Evolutionary conservation across 768 basidiomycete genomes (phyloP), one percentile per base, ranked within the genome.

Genomic region (Exidia glandulosa): DNA sequence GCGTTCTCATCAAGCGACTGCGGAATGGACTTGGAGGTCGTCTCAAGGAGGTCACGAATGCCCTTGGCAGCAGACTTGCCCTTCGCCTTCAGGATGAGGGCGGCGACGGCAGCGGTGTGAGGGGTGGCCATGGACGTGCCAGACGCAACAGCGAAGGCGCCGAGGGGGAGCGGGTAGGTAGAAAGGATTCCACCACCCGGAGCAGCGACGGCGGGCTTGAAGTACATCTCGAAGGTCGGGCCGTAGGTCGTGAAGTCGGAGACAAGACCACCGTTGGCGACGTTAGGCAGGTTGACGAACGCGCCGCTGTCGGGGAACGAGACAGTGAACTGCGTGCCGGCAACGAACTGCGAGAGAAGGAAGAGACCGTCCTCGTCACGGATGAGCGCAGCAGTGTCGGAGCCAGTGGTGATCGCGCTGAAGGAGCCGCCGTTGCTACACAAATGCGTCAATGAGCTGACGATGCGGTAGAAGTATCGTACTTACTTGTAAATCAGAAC

Each of bases 221-320:
- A 50, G 47, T 57, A 61, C n/a, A 67, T 27, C 68, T 47, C 63
- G 56, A 73, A 70, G 10, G 75, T 71, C 3, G 73, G 74, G 5
- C 73, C 73, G 45, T 66, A 69, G 16, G 66, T 59, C 30, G 67
- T 67, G 59, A 66, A 69, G 54, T 63, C 58, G 3, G 67, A 69
- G 2, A 68, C 65, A 13, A 67, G 63, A 19, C 70, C 70, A 19
- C 67, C 71, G 50, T 54, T 54, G 23, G 33, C 63, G 25, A 60
- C 61, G 62, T 74, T 73, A 25, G 66, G 61, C 16, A 67, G 25
- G 32, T 66, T 63, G 30, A 63, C 64, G 12, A 30, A 27, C 12
- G 47, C 59, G 32, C 59, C 59, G 29, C 12, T 9, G 16, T 60
- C 31, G 2, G 59, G 59, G 59, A 60, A 60, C 41, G 32, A 34